Evolutionary conservation across 768 basidiomycete species (phyloP).

Genomic region (Brasilioporus rufonigricans): DNA sequence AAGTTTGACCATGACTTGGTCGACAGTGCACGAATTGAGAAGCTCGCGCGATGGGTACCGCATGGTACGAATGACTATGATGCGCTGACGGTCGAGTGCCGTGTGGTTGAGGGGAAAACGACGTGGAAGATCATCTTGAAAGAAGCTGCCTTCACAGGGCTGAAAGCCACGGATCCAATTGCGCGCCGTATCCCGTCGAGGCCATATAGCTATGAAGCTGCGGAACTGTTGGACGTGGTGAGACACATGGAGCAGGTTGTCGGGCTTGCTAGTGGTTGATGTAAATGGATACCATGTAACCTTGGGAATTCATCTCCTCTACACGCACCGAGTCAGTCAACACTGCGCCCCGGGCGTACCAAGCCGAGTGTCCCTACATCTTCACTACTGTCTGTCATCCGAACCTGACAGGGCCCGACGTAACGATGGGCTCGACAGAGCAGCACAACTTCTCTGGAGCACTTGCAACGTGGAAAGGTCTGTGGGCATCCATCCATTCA

Average conservation of each 20-base stretch:
- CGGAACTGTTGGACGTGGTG: conserved; percentile 15
- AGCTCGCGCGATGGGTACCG: conserved; percentile 13
- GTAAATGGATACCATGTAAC: too few relatives aligned
- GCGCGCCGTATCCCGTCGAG: conserved; percentile 5
- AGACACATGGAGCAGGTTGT: too few relatives aligned
- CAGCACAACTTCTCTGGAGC: conserved; percentile 88
- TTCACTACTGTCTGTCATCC: too few relatives aligned
- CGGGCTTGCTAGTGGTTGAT: too few relatives aligned
- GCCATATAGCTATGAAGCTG: conserved; percentile 13
- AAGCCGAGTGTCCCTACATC: too few relatives aligned
- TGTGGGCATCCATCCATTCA: not conserved
- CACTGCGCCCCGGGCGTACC: too few relatives aligned
- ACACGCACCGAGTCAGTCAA: too few relatives aligned
- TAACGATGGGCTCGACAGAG: conserved; percentile 41
- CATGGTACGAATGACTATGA: not conserved
- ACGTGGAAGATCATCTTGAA: conserved; percentile 17
- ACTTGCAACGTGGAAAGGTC: conserved; percentile 89
- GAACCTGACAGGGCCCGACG: too few relatives aligned
- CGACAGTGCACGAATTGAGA: conserved; percentile 11
- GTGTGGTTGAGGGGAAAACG: conserved; percentile 5
- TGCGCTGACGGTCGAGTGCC: conserved; percentile 17
- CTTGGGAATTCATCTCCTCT: too few relatives aligned
- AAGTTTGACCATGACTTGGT: conserved; percentile 19
- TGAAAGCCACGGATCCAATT: conserved; percentile 13
- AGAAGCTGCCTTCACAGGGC: too few relatives aligned